Percentiles rank a stretch among this genome's conserved stretches.
These are phyloP conservation scores for Discostella stelligeroides DNA, from an alignment of 108 stramenopile species.

Conservation along the genomic window DNA sequence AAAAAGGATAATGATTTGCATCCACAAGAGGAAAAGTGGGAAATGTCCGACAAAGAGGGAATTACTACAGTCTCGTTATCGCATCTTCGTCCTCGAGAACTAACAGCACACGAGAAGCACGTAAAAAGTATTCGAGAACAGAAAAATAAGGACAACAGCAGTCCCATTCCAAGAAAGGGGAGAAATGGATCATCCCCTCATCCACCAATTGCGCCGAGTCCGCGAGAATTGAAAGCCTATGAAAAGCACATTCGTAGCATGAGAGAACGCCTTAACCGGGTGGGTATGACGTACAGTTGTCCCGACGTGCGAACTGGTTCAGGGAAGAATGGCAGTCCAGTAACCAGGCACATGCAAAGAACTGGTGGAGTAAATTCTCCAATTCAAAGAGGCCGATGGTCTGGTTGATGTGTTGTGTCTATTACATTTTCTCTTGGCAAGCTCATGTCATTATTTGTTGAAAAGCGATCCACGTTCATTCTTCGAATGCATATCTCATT, in stretches of 20 bases:
- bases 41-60: too few species aligned
- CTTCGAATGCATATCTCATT: too few species aligned
- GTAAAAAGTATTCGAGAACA: background rate
- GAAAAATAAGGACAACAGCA: background rate
- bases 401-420: too few species aligned
- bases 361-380: too few species aligned
- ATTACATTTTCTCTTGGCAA: too few species aligned
- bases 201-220: background rate
- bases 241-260: constrained; percentile 14
- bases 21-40: background rate
- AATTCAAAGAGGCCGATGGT: too few species aligned
- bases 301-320: too few species aligned
- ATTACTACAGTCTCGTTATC: too few species aligned
- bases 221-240: constrained; percentile 13
- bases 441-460: too few species aligned
- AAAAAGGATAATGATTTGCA: background rate
- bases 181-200: constrained; percentile 5
- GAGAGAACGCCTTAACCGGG: constrained; percentile 2
- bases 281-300: background rate
- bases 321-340: background rate
- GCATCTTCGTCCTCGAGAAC: too few species aligned
- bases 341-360: background rate
- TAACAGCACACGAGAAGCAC: background rate
- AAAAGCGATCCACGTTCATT: too few species aligned
- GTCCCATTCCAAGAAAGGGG: background rate